Percentiles rank a stretch among this genome's conserved stretches.
Evolutionary conservation across 2,329 filamentous ascomycete species (phyloP).

Genomic region (Botrytis sinoallii): DNA sequence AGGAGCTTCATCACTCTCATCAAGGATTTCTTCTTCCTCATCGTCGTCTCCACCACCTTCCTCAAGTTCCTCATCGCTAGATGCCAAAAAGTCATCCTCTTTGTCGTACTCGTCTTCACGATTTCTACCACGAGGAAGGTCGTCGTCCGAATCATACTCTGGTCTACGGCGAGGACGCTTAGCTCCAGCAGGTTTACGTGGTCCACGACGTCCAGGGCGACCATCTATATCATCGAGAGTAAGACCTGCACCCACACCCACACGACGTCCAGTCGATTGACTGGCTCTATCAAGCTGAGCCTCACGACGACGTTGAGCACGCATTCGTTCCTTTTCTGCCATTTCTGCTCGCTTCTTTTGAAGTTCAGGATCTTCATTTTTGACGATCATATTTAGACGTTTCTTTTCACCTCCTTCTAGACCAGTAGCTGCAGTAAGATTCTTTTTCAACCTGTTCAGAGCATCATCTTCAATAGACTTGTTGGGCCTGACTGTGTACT

Average conservation of each 20-base stretch:
- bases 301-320: slow-evolving; percentile 63
- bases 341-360: slow-evolving; percentile 70
- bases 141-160: slow-evolving; percentile 77
- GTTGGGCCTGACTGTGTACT: slow-evolving; percentile 66
- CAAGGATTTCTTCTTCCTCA: slow-evolving; percentile 41
- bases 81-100: slow-evolving; percentile 75
- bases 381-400: slow-evolving; percentile 64
- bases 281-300: slow-evolving; percentile 60
- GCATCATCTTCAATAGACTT: slow-evolving; percentile 68
- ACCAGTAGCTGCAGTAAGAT: slow-evolving; percentile 61
- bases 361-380: slow-evolving; percentile 71
- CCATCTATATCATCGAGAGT: slow-evolving; percentile 70
- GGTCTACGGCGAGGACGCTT: slow-evolving; percentile 53
- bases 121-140: slow-evolving; percentile 54
- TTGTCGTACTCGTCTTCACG: slow-evolving; percentile 74
- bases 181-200: slow-evolving; percentile 52
- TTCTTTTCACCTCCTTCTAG: slow-evolving; percentile 52
- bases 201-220: slow-evolving; percentile 47
- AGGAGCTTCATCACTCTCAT: slow-evolving; percentile 42
- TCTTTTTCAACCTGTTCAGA: slow-evolving; percentile 63
- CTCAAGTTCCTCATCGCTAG: slow-evolving; percentile 67
- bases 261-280: slow-evolving; percentile 39
- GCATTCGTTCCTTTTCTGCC: slow-evolving; percentile 70
- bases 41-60: slow-evolving; percentile 53
- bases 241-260: slow-evolving; percentile 52